These are phyloP conservation scores for Penicillium sp. DNA, from an alignment of 2,329 filamentous ascomycete species.

Conservation along the genomic window DNA sequence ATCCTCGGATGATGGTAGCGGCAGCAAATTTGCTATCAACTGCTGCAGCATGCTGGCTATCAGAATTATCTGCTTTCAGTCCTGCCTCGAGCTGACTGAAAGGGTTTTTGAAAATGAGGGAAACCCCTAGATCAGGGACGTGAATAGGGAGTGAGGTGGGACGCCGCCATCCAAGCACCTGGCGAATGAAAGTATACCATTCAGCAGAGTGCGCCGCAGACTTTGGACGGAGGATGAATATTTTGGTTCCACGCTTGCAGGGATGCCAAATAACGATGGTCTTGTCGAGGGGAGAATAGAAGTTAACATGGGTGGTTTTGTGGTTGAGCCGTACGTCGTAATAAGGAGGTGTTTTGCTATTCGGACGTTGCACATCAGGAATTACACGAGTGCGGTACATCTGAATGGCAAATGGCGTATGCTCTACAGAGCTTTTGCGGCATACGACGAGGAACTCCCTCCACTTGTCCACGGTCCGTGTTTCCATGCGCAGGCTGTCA, in stretches of 20 bases:
- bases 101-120: slow-evolving; percentile 59
- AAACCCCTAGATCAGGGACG: slow-evolving; percentile 63
- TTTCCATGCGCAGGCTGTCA: slow-evolving; percentile 59
- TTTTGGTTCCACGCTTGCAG: slow-evolving; percentile 54
- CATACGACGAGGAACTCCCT: slow-evolving; percentile 64
- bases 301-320: slow-evolving; percentile 57
- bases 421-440: slow-evolving; percentile 55
- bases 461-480: slow-evolving; percentile 63
- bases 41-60: slow-evolving; percentile 47
- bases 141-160: slow-evolving; percentile 59
- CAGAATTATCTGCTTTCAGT: slow-evolving; percentile 37
- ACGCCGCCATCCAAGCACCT: slow-evolving; percentile 59
- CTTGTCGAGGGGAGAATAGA: slow-evolving; percentile 67
- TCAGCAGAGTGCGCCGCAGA: slow-evolving; percentile 63
- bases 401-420: slow-evolving; percentile 57
- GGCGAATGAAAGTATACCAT: slow-evolving; percentile 67
- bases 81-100: slow-evolving; percentile 55
- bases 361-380: slow-evolving; percentile 56
- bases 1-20: slow-evolving; percentile 56
- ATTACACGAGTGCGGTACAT: slow-evolving; percentile 65
- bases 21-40: slow-evolving; percentile 57
- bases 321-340: slow-evolving; percentile 58
- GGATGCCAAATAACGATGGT: slow-evolving; percentile 64
- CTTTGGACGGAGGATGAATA: slow-evolving; percentile 63
- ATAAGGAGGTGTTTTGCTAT: slow-evolving; percentile 55